Evolutionary conservation across 139 green algal species (phyloP).

Genomic region (Micractinium conductrix): DNA sequence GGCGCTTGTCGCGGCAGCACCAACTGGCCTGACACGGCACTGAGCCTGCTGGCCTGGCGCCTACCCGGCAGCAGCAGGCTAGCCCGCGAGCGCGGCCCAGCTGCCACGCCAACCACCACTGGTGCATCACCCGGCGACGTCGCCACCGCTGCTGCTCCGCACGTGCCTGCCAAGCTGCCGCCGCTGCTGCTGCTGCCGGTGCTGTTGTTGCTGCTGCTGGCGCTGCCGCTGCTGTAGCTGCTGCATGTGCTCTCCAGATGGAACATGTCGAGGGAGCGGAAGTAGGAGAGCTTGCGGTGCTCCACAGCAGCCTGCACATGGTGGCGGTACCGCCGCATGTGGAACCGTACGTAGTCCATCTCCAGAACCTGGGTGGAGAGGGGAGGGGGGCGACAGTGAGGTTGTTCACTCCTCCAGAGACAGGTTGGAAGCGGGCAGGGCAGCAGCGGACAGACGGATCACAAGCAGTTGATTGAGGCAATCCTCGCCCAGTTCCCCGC

Average conservation of each 20-base stretch:
- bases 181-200: background rate
- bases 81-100: too few relatives aligned
- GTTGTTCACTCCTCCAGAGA: too few relatives aligned
- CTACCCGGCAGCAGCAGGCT: too few relatives aligned
- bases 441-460: too few relatives aligned
- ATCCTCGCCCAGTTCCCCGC: too few relatives aligned
- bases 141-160: background rate
- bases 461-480: too few relatives aligned
- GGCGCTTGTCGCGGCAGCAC: too few relatives aligned
- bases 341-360: constrained; percentile 5
- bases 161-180: background rate
- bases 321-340: constrained; percentile 18
- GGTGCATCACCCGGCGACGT: too few relatives aligned
- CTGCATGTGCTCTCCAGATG: background rate
- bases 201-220: background rate
- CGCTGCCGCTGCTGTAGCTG: background rate
- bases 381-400: background rate
- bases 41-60: too few relatives aligned
- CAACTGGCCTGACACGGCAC: too few relatives aligned
- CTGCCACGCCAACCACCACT: too few relatives aligned
- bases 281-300: constrained; percentile 15
- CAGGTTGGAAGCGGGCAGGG: too few relatives aligned
- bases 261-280: background rate
- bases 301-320: constrained; percentile 7
- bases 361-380: constrained; percentile 14